A percentile compares a stretch with the other conserved stretches of the same genome.
phyloP scores from a whole-genome alignment of 2,329 filamentous ascomycete genomes.

The Sphaerulina vaccinii region DNA sequence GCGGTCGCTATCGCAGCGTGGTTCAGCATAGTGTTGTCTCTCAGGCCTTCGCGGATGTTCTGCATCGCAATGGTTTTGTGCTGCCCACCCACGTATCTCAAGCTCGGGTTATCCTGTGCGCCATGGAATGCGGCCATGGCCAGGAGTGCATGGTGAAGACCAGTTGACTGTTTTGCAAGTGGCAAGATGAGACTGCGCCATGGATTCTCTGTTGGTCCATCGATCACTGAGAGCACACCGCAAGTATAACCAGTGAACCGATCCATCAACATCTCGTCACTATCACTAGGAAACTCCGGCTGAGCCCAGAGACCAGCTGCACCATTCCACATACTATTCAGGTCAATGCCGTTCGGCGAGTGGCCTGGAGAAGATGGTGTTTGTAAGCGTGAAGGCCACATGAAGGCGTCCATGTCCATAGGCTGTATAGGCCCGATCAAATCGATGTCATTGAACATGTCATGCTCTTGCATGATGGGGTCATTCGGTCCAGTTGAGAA shows the following conservation, averaged over 20 bases:
- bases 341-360: neutral
- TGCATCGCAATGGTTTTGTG: conserved; percentile 66
- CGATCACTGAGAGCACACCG: conserved; percentile 68
- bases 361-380: conserved; percentile 16
- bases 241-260: conserved; percentile 67
- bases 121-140: conserved; percentile 70
- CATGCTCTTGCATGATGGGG: conserved; percentile 20
- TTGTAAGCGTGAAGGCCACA: conserved; percentile 22
- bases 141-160: conserved; percentile 66
- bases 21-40: conserved; percentile 57
- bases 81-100: conserved; percentile 64
- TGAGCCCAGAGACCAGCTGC: conserved; percentile 19
- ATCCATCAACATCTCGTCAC: conserved; percentile 61
- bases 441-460: conserved; percentile 23
- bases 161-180: conserved; percentile 61
- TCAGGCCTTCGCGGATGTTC: conserved; percentile 58
- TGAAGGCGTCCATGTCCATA: conserved; percentile 14
- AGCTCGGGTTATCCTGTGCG: conserved; percentile 55
- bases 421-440: conserved; percentile 20
- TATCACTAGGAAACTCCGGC: conserved; percentile 33
- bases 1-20: conserved; percentile 70
- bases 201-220: conserved; percentile 67
- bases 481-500: conserved; percentile 23
- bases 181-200: conserved; percentile 72
- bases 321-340: conserved; percentile 6